Evolutionary conservation across 2,329 filamentous ascomycete genomes (phyloP).

Genomic region (Microcyclospora pomicola): DNA sequence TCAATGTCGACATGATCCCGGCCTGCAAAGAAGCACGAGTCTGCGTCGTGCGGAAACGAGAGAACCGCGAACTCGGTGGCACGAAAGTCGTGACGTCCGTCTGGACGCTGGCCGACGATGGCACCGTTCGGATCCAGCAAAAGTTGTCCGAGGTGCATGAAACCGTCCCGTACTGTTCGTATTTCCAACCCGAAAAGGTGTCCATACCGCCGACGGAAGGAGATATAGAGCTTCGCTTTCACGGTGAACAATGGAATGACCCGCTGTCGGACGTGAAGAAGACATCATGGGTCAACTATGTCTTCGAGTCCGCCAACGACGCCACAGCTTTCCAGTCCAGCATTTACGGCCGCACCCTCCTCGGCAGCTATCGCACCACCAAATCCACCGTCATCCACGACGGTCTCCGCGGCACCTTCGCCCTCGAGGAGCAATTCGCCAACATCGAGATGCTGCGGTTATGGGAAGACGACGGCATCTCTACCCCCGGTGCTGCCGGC

Average conservation of each 20-base stretch:
- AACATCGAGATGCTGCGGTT: conserved; percentile 34
- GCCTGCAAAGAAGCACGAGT: conserved; percentile 28
- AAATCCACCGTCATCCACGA: conserved; percentile 33
- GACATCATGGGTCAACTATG: conserved; percentile 34
- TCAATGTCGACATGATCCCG: conserved; percentile 28
- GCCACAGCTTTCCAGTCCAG: conserved; percentile 32
- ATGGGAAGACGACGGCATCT: conserved; percentile 30
- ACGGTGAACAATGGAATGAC: conserved; percentile 24
- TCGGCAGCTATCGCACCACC: conserved; percentile 29
- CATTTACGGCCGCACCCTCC: conserved; percentile 30
- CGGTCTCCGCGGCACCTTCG: conserved; percentile 27
- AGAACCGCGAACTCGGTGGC: conserved; percentile 23
- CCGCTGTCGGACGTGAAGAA: conserved; percentile 22
- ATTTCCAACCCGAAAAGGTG: conserved; percentile 32
- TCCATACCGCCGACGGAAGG: conserved; percentile 20
- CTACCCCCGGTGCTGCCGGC: conserved; percentile 20
- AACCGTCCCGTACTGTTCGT: conserved; percentile 32
- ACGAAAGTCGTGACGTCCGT: conserved; percentile 30
- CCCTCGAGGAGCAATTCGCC: conserved; percentile 36
- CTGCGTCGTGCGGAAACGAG: conserved; percentile 30
- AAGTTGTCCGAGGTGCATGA: conserved; percentile 27
- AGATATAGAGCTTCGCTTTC: conserved; percentile 27
- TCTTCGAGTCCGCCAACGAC: conserved; percentile 22
- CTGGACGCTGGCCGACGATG: conserved; percentile 32
- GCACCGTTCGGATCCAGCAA: conserved; percentile 29